Base-by-base conservation (phyloP, 805 yeast genomes). In the Wickerhamiella azyma region DNA sequence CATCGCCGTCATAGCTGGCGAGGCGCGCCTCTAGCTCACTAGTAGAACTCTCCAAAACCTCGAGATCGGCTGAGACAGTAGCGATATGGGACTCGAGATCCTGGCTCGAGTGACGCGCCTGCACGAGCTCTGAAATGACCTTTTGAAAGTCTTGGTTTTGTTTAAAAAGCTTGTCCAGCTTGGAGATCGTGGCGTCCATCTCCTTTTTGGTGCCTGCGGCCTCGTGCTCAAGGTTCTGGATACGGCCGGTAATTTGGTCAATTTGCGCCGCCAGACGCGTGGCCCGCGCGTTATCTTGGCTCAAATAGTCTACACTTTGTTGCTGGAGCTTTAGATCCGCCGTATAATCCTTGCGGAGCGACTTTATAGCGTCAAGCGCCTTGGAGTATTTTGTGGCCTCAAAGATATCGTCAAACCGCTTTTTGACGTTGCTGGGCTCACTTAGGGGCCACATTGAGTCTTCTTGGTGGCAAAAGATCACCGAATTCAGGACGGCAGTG, bases 401-500 rank as follows among this genome's bases (percentile, higher is more conserved):
- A 57, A 92, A 92, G 8, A 92, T 89, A 62, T 92, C 98, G 61
- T 92, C 98, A 56, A 92, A 94, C 45, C 89, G 74, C 64, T 88
- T 88, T 64, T 92, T 94, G 59, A 92, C 70, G 10, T 73, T 73
- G 2, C 94, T 71, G 1, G 98, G 94, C 62, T 92, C 99, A 1
- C 62, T 54, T 41, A 92, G 68, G 1, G 99, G 99, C 99, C 99
- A 92, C 26, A 85, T 63, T 55, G 89, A 79, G 50, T 92, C 99
- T 57, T 92, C 99, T 61, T 92, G 99, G 58, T 92, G 99, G 58
- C 98, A 89, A 63, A 92, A 92, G 1, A 89, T 79, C 37, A 92
- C 98, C 59, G 85, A 85, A 53, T 89, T 95, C 43, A 92, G 65
- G 46, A 92, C 76, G 0, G 97, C 83, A 48, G 76, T 75, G 0